Percentiles rank a stretch among this genome's conserved stretches.
phyloP scores from a whole-genome alignment of 2,329 filamentous ascomycete species.

The Xylariaceae sp. region DNA sequence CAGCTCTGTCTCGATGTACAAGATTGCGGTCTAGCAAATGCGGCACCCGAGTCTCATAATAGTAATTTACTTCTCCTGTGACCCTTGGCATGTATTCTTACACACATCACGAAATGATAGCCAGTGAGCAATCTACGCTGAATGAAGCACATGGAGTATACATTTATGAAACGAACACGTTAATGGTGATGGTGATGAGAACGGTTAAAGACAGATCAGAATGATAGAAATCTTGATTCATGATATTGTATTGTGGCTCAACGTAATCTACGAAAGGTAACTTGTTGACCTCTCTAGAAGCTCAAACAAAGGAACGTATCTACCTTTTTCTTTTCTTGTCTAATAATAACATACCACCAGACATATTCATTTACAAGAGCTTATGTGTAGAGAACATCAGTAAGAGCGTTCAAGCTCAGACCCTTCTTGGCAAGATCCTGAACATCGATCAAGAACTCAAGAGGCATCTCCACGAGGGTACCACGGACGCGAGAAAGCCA shows the following conservation, averaged over 20 bases:
- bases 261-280: neutral
- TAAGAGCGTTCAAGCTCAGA: constrained; percentile 64
- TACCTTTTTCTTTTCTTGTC: neutral
- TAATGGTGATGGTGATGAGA: too few relatives aligned
- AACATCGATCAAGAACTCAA: constrained; percentile 75
- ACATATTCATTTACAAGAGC: neutral
- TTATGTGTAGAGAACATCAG: constrained; percentile 65
- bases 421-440: constrained; percentile 84
- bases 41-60: constrained; percentile 10
- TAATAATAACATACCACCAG: neutral
- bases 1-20: constrained; percentile 12
- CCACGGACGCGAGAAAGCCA: constrained; percentile 62
- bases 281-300: too few relatives aligned
- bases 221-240: neutral
- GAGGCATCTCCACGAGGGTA: constrained; percentile 81
- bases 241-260: neutral
- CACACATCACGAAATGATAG: neutral
- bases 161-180: too few relatives aligned
- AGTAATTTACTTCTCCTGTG: constrained; percentile 8
- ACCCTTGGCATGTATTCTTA: neutral
- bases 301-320: too few relatives aligned
- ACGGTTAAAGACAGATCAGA: neutral
- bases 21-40: constrained; percentile 5
- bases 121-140: neutral
- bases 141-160: too few relatives aligned